Conservation (phyloP, 768 basidiomycete species). For the Boletus bicolor region DNA sequence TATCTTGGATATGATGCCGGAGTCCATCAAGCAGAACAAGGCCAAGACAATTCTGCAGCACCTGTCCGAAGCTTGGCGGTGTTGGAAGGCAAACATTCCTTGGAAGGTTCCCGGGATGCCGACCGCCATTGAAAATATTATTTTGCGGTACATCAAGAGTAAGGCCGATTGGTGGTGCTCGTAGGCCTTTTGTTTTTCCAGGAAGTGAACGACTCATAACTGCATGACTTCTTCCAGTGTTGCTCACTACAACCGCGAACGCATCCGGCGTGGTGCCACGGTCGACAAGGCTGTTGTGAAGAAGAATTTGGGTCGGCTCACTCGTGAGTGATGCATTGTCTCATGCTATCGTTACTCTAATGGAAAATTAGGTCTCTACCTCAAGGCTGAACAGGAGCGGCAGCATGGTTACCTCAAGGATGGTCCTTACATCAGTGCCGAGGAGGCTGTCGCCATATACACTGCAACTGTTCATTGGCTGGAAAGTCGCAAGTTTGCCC, state of each 20-base stretch:
- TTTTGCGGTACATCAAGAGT: constrained; percentile 97
- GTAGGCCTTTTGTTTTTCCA: constrained; percentile 36
- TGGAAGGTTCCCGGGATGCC: constrained; percentile 99
- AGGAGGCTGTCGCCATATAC: constrained; percentile 98
- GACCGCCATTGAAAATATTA: constrained; percentile 98
- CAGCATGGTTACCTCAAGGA: constrained; percentile 99
- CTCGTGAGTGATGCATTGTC: constrained; percentile 52
- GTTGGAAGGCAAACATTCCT: constrained; percentile 96
- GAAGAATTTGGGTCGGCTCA: constrained; percentile 97
- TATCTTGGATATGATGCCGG: constrained; percentile 99
- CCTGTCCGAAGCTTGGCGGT: constrained; percentile 97
- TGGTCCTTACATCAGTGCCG: constrained; percentile 97
- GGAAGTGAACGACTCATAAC: not conserved
- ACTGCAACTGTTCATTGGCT: constrained; percentile 99
- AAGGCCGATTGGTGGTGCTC: constrained; percentile 99
- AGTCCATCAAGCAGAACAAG: constrained; percentile 98
- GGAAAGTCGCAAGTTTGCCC: constrained; percentile 95
- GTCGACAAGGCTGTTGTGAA: constrained; percentile 99
- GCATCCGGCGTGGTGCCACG: constrained; percentile 94
- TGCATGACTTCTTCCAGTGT: constrained; percentile 46
- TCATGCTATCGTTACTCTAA: not conserved
- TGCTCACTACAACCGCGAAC: constrained; percentile 96
- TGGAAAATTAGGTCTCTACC: constrained; percentile 63
- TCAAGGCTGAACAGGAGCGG: constrained; percentile 98
- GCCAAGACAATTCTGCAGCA: constrained; percentile 99